These are phyloP conservation scores for Cairneyella variabilis DNA, from an alignment of 495 filamentous ascomycete species.

Conservation along the genomic window DNA sequence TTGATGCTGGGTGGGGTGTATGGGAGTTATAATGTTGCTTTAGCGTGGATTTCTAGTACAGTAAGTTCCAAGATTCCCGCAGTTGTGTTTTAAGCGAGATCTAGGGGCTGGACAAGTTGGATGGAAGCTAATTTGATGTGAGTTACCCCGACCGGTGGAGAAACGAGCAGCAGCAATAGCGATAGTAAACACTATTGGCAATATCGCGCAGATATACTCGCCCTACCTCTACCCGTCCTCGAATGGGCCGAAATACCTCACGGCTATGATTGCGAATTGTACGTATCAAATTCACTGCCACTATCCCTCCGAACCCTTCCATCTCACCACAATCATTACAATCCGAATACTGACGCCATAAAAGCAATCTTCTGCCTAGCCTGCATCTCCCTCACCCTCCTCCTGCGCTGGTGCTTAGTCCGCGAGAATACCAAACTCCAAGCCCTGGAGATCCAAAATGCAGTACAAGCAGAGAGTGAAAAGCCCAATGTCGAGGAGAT, in stretches of 20 bases:
- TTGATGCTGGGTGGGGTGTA: constrained; percentile 34
- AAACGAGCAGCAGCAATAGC: constrained; percentile 25
- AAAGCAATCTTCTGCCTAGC: not conserved
- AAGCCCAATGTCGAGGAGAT: not conserved
- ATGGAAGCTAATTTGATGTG: too few species aligned
- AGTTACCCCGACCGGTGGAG: constrained; percentile 28
- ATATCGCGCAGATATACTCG: constrained; percentile 16
- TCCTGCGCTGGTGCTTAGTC: not conserved
- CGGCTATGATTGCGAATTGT: constrained; percentile 9
- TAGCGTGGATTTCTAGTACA: constrained; percentile 36
- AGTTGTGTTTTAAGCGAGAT: too few species aligned
- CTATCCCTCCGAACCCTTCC: not conserved
- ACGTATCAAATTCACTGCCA: not conserved
- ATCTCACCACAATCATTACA: not conserved
- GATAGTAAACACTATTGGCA: constrained; percentile 17
- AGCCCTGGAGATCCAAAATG: not conserved
- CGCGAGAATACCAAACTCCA: not conserved
- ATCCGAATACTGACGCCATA: not conserved
- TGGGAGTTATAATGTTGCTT: constrained; percentile 33
- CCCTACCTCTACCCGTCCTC: constrained; percentile 17
- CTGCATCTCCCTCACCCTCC: not conserved
- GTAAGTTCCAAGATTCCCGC: too few species aligned
- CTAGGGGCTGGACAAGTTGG: too few species aligned
- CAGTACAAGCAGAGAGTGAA: not conserved
- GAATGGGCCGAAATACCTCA: constrained; percentile 20